Evolutionary conservation across 2,329 filamentous ascomycete genomes (phyloP), one percentile per base, ranked within the genome.

Genomic region (Metarhizium sp.): DNA sequence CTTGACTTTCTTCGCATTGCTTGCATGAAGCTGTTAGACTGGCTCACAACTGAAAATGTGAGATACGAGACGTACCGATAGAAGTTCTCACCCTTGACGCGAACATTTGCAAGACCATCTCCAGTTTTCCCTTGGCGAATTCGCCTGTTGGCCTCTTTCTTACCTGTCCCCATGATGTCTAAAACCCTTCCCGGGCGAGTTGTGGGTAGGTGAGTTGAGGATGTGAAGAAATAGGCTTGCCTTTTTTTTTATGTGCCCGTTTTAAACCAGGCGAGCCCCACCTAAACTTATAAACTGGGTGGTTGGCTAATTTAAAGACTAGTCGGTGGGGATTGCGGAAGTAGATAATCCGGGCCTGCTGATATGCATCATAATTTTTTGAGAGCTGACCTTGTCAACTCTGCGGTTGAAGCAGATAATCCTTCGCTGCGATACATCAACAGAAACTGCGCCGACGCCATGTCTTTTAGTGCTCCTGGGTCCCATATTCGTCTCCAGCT

Each of bases 71-170:
- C 78, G 61, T 76, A 87, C 80, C 89, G 85, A 78, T 97, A 97
- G 77, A 97, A 99, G 78, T 97, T 97, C 79, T 97, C 92, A 75
- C 94, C 94, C 77, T 99, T 99, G 64, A 85, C 79, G 66, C 86
- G 90, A 67, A 97, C 89, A 75, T 97, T 97, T 66, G 76, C 85
- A 83, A 96, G 90, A 70, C 90, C 90, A 83, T 94, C 87, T 62
- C 82, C 82, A 51, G 81, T 82, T 76, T 92, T 92, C 63, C 90
- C 90, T 80, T 96, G 85, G 71, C 91, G 88, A 76, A 80, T 81
- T 71, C 88, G 87, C 75, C 92, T 86, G 71, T 77, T 81, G 61
- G 84, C 85, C 75, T 97, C 92, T 74, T 96, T 96, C 80, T 97
- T 97, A 66, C 84, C 86, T 65, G 85, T 87, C 74, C 91, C 91